Evolutionary conservation across 805 yeast genomes (phyloP).

Genomic region (Ogataea pilisensis): DNA sequence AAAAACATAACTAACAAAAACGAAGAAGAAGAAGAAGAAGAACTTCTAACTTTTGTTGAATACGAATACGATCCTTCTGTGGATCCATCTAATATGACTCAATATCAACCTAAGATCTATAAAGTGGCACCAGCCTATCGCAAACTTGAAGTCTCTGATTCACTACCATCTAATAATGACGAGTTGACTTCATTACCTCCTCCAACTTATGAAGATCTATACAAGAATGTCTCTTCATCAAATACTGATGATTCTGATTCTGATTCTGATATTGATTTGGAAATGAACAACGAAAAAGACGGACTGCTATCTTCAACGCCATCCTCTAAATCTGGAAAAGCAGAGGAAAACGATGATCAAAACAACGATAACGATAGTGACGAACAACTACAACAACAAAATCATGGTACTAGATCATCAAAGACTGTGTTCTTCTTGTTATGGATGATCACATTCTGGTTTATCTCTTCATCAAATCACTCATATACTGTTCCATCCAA

Average conservation of each 20-base stretch:
- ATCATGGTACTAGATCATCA: not conserved
- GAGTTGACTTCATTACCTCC: not conserved
- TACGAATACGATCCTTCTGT: constrained; percentile 27
- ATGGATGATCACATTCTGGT: not conserved
- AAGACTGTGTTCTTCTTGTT: not conserved
- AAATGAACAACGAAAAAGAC: no score
- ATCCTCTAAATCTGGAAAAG: not conserved
- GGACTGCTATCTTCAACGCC: no score
- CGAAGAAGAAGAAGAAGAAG: not conserved
- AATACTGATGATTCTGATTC: no score
- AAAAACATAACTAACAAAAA: not conserved
- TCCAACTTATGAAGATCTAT: constrained; percentile 7
- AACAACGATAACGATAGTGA: not conserved
- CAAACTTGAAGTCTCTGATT: constrained; percentile 2
- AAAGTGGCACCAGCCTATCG: constrained; percentile 23
- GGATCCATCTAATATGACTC: constrained; percentile 30
- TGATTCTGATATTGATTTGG: no score
- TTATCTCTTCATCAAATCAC: no score
- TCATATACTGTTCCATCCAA: no score
- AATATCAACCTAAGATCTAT: constrained; percentile 29
- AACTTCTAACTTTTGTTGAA: constrained; percentile 17
- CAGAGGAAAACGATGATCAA: not conserved
- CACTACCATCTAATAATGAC: not conserved
- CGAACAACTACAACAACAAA: not conserved
- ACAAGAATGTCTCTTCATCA: no score